Base-by-base conservation (phyloP, 2,329 filamentous ascomycete species). In the Fusarium armeniacum region DNA sequence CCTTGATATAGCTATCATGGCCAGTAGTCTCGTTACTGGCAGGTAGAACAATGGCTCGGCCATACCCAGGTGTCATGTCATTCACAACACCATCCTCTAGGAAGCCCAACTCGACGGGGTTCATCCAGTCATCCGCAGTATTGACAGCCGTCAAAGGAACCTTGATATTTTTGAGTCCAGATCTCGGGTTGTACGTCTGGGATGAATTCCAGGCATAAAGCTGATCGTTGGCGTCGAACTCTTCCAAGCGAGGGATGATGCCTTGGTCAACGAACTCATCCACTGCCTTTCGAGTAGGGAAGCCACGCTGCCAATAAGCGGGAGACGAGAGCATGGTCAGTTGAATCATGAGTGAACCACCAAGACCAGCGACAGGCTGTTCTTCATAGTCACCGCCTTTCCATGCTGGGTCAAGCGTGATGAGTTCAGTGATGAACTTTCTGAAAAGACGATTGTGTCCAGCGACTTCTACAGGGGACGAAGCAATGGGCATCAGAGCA, bases 191-290 rank as follows among this genome's bases (percentile, higher is more conserved):
- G 3, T 58, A 70, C 0, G 52, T 50, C 0, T 62, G 15, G 2
- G 66, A 69, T 4, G 67, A 45, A 2, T 69, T 67, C 67, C 62
- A 69, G 2, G 62, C 66, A 6, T 41, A 70, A 24, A 69, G 28
- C 0, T 69, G 57, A 50, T 67, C 62, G 6, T 70, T 69, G 3
- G 66, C 62, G 4, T 70, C 57, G 1, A 26, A 70, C 0, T 59
- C 52, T 3, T 30, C 52, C 1, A 69, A 20, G 0, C 24, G 49
- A 10, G 67, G 66, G 0, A 69, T 16, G 10, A 69, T 52, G 0
- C 40, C 9, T 1, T 70, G 47, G 2, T 64, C 59, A 1, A 69
- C 57, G 3, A 32, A 63, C 0, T 28, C 22, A 12, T 70, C 62
- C 3, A 70, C 18, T 4, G 66, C 53, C 5, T 47, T 47, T 0